Percentiles rank a stretch among this genome's conserved stretches.
Conservation (phyloP, 495 filamentous ascomycete species). For the Cudoniella acicularis region DNA sequence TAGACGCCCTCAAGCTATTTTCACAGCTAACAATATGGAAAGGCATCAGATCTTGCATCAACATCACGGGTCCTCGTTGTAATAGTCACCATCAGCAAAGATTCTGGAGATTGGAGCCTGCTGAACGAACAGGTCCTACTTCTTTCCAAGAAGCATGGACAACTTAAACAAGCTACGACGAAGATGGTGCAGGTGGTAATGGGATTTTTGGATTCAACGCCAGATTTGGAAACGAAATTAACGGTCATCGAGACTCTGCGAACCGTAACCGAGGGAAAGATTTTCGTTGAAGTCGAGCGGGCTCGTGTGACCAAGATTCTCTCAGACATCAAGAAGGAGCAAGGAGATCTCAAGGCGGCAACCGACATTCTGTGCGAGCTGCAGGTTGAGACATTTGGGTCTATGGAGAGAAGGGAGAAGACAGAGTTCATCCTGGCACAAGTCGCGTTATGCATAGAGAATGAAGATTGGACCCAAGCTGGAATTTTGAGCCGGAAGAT, state of each 20-base stretch:
- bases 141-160: conserved; percentile 98
- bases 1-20: no score
- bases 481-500: conserved; percentile 94
- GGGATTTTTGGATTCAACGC: conserved; percentile 77
- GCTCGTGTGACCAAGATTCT: conserved; percentile 92
- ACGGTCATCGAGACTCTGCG: conserved; percentile 90
- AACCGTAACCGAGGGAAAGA: conserved; percentile 98
- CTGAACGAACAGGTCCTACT: conserved; percentile 95
- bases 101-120: conserved; percentile 84
- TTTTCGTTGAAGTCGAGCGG: conserved; percentile 97
- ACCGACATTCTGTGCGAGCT: conserved; percentile 93
- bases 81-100: conserved; percentile 92
- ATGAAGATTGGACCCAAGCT: conserved; percentile 92
- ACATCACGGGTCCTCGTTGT: conserved; percentile 82
- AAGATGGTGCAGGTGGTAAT: conserved; percentile 98
- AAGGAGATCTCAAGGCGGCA: conserved; percentile 86
- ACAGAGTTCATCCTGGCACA: conserved; percentile 97
- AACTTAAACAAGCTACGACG: conserved; percentile 97
- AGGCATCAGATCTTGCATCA: conserved; percentile 93
- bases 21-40: conserved; percentile 15
- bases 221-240: conserved; percentile 79
- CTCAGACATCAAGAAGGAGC: conserved; percentile 92
- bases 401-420: conserved; percentile 96
- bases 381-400: conserved; percentile 98
- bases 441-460: conserved; percentile 92